Evolutionary conservation across 129 eudicot species (phyloP), one percentile per base, ranked within the genome.

Genomic region (Lonicera japonica): DNA sequence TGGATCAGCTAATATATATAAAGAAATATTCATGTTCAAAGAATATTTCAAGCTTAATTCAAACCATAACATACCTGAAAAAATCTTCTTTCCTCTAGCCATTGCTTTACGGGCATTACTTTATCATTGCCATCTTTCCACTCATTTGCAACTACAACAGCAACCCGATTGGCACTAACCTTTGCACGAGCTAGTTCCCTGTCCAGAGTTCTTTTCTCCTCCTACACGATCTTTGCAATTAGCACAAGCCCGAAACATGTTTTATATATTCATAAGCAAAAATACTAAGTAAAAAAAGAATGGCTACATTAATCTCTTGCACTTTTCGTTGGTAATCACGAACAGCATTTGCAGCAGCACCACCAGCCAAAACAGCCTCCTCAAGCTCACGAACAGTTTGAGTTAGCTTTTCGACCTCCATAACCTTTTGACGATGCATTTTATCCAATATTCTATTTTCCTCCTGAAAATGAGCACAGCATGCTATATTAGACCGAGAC

Each of bases 101-200:
- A 89, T 57, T 89, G 95, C 71, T 74, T 89, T 55, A 89, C 95
- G 22, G 97, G 97, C 97, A 89, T 89, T 41, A 89, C 97, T 80
- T 89, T 89, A 70, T 78, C 92, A 73, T 78, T 84, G 10, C 79
- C 80, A 78, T 86, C 97, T 71, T 89, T 89, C 97, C 97, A 89
- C 63, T 89, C 97, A 83, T 89, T 89, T 47, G 97, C 97, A 50
- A 89, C 90, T 18, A 89, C 95, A 59, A 78, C 94, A 64, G 95
- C 97, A 56, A 89, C 95, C 61, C 97, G 87, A 64, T 89, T 89
- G 67, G 95, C 97, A 0, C 81, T 78, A 20, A 89, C 71, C 75
- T 80, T 89, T 41, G 97, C 95, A 55, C 97, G 97, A 62, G 97
- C 95, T 38, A 89, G 82, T 65, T 89, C 97, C 36, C 97, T 87